These are phyloP conservation scores for Saururus chinensis DNA, from an alignment of 164 flowering plant genomes.

Conservation along the genomic window DNA sequence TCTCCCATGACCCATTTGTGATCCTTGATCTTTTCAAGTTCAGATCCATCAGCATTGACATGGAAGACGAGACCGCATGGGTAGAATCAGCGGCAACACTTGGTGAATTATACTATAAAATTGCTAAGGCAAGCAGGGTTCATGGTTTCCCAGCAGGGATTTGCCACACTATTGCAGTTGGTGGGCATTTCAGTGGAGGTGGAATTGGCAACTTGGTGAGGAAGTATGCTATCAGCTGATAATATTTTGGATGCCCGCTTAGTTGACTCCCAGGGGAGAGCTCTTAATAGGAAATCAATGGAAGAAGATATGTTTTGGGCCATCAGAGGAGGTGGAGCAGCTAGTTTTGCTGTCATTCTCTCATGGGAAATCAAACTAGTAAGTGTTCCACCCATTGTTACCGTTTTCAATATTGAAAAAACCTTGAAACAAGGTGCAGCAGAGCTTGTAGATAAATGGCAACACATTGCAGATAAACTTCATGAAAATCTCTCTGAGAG, in stretches of 20 bases:
- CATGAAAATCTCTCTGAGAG: conserved; percentile 13
- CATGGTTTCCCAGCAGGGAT: conserved; percentile 15
- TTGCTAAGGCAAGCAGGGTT: conserved; percentile 10
- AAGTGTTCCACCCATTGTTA: background rate
- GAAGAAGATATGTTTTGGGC: conserved; percentile 4
- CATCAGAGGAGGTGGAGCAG: conserved; percentile 4
- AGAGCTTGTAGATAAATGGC: conserved; percentile 1
- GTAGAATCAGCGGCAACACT: conserved; percentile 20
- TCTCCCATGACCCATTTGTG: conserved; percentile 11
- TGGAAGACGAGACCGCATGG: conserved; percentile 15
- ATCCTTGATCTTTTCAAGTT: conserved; percentile 16
- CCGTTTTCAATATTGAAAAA: conserved; percentile 2
- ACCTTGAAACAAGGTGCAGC: background rate
- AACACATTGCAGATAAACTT: conserved; percentile 12
- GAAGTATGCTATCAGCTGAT: conserved; percentile 5
- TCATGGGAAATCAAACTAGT: conserved; percentile 4
- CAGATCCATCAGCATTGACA: conserved; percentile 10
- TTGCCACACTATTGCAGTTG: conserved; percentile 3
- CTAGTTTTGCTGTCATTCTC: conserved; percentile 1
- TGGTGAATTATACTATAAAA: conserved; percentile 24
- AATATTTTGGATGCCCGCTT: conserved; percentile 16
- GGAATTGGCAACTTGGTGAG: conserved; percentile 4
- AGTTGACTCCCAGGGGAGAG: conserved; percentile 14
- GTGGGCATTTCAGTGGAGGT: conserved; percentile 7
- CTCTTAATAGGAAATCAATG: conserved; percentile 12